Evolutionary conservation across 441 rosid genomes (phyloP).

Genomic region (Geranium incanum): DNA sequence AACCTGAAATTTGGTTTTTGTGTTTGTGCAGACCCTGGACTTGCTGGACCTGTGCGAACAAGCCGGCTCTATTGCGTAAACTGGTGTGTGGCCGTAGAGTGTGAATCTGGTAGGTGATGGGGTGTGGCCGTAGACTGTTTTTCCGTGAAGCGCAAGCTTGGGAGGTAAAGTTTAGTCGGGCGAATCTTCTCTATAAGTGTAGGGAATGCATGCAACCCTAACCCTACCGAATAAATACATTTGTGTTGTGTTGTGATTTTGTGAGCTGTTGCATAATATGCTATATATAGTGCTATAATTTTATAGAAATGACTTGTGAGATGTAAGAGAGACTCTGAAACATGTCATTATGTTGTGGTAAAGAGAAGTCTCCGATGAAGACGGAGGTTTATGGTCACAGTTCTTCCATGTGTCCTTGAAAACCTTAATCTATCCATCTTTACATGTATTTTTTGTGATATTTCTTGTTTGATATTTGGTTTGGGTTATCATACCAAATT

Average conservation of each 20-base stretch:
- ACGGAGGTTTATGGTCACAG: too few species aligned
- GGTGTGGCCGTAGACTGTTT: conserved; percentile 2
- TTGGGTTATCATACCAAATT: too few species aligned
- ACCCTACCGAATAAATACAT: conserved; percentile 34
- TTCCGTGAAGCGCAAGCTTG: conserved; percentile 7
- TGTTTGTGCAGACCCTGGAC: conserved; percentile 66
- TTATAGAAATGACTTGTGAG: conserved; percentile 15
- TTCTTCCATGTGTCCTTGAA: too few species aligned
- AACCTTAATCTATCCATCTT: too few species aligned
- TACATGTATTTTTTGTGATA: too few species aligned
- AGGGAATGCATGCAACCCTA: conserved; percentile 21
- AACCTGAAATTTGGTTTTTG: conserved; percentile 11
- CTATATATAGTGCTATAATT: conserved; percentile 14
- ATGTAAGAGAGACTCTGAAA: conserved; percentile 18
- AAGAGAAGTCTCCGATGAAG: too few species aligned
- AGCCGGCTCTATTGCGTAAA: conserved; percentile 58
- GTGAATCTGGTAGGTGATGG: conserved; percentile 12
- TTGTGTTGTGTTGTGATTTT: conserved; percentile 16
- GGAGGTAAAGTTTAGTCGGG: conserved; percentile 13
- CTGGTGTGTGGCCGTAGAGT: conserved; percentile 15
- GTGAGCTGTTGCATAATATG: conserved; percentile 10
- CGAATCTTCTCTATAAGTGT: conserved; percentile 27
- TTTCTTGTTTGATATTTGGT: too few species aligned
- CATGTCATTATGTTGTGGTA: neutral
- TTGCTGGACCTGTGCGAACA: conserved; percentile 88